Conservation (phyloP, 345 rosid genomes). For the Salix viminalis region DNA sequence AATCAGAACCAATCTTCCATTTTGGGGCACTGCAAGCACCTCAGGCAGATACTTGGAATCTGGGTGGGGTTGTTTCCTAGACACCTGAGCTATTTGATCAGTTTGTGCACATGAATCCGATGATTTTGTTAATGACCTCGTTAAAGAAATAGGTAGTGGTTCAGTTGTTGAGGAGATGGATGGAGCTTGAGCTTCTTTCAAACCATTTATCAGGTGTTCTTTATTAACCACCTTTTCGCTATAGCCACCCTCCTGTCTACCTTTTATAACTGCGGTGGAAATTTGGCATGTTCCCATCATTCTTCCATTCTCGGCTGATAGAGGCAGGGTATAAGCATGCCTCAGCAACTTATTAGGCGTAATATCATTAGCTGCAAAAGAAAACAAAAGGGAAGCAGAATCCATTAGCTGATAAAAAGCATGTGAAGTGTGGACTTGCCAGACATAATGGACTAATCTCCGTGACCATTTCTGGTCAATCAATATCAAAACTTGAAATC, state of each 20-base stretch:
- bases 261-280: neutral
- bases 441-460: neutral
- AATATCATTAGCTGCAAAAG: constrained; percentile 13
- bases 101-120: constrained; percentile 21
- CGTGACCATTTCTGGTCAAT: neutral
- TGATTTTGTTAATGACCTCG: constrained; percentile 24
- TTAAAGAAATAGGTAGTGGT: neutral
- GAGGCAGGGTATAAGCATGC: neutral
- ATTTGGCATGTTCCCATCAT: constrained; percentile 13
- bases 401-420: neutral
- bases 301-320: constrained; percentile 16
- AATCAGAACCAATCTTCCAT: constrained; percentile 45
- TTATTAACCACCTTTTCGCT: neutral
- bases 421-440: neutral
- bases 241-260: constrained; percentile 6
- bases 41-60: constrained; percentile 55
- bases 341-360: constrained; percentile 12
- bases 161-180: neutral
- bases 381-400: constrained; percentile 1
- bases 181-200: neutral
- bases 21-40: constrained; percentile 51
- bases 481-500: neutral
- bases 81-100: constrained; percentile 35
- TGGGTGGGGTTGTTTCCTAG: constrained; percentile 58
- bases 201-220: constrained; percentile 16